Base-by-base conservation (phyloP, 1,284 basidiomycete species). In the Cutaneotrichosporon mucoides region DNA sequence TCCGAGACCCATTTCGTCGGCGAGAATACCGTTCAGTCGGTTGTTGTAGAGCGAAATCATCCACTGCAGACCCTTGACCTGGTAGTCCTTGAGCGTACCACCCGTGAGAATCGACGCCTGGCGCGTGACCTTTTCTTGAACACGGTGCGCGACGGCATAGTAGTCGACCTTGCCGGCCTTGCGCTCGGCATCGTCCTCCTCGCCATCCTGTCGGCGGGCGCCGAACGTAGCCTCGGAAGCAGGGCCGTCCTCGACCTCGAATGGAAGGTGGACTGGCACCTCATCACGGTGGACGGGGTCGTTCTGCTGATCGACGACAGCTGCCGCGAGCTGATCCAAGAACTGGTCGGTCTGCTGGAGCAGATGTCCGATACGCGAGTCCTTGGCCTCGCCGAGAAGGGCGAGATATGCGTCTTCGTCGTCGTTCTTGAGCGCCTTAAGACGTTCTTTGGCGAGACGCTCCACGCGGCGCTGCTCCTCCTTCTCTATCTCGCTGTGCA, bases 381-480 rank as follows among this genome's bases (percentile, higher is more conserved):
- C 96, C 79, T 99, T 99, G 64, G 95, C 96, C 42, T 95, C 97
- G 79, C 99, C 96, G 71, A 99, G 93, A 69, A 99, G 88, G 76
- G 94, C 95, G 84, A 99, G 89, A 77, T 99, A 99, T 15, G 92
- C 95, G 78, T 98, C 96, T 81, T 99, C 96, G 82, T 99, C 95
- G 76, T 99, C 94, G 45, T 90, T 90, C 81, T 95, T 94, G 67
- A 99, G 86, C 16, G 96, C 96, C 81, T 92, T 94, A 67, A 99
- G 83, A 91, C 95, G 92, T 78, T 99, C 96, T 81, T 98, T 99
- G 52, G 91, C 89, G 53, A 99, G 86, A 62, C 93, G 84, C 79
- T 99, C 96, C 67, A 99, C 90, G 41, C 95, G 85, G 58, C 79
- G 76, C 64, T 79, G 78, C 68, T 83, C 81, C 65, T 83, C 81